These are phyloP conservation scores for Penicillium sp. DNA, from an alignment of 2,329 filamentous ascomycete genomes.

Conservation along the genomic window DNA sequence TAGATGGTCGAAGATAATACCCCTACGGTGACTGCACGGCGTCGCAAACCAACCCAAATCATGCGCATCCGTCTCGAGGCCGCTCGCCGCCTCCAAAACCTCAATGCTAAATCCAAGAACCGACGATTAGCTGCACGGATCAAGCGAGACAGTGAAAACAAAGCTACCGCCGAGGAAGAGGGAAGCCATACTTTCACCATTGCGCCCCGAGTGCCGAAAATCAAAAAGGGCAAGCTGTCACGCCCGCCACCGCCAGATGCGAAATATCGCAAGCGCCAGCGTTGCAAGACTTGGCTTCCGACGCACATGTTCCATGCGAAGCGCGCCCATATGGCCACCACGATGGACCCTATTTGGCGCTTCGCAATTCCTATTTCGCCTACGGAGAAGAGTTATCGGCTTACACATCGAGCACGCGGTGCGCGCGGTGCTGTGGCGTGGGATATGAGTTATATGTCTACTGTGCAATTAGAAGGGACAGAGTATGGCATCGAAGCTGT, in stretches of 20 bases:
- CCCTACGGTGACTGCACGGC: slow-evolving; percentile 68
- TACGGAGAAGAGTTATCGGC: slow-evolving; percentile 84
- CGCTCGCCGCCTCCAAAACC: slow-evolving; percentile 67
- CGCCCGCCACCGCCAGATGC: slow-evolving; percentile 62
- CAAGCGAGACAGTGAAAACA: slow-evolving; percentile 37
- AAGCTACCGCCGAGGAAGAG: slow-evolving; percentile 23
- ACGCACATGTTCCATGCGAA: slow-evolving; percentile 96
- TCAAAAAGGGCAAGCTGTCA: slow-evolving; percentile 70
- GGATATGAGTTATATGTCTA: slow-evolving; percentile 94
- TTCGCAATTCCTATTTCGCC: slow-evolving; percentile 84
- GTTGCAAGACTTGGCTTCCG: slow-evolving; percentile 89
- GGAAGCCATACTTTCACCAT: slow-evolving; percentile 38
- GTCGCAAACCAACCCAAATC: slow-evolving; percentile 48
- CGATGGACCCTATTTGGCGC: slow-evolving; percentile 80
- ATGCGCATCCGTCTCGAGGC: slow-evolving; percentile 68
- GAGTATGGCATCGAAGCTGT: slow-evolving; percentile 65
- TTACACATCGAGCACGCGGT: slow-evolving; percentile 78
- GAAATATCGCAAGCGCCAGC: slow-evolving; percentile 82
- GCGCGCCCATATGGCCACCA: slow-evolving; percentile 81
- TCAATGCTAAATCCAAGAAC: slow-evolving; percentile 53
- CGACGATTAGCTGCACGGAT: slow-evolving; percentile 49
- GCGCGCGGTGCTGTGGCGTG: slow-evolving; percentile 78
- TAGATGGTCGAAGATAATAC: slow-evolving; percentile 91
- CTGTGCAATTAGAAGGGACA: slow-evolving; percentile 73
- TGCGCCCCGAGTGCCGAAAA: slow-evolving; percentile 59